phyloP scores from a whole-genome alignment of 805 yeast genomes.

The Isabelozyma heimii region DNA sequence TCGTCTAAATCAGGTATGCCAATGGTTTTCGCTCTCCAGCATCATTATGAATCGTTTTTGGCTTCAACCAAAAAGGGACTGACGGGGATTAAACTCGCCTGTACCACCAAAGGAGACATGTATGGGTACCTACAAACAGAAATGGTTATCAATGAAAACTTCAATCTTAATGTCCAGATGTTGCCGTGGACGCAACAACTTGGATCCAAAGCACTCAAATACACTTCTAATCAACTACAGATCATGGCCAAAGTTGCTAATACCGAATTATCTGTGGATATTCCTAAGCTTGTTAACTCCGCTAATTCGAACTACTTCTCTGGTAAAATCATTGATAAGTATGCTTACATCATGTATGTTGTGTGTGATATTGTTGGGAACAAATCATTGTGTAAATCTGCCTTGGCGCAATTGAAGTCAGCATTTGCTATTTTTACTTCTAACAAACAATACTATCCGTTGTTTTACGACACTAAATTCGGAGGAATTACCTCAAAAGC shows the following conservation, averaged over 20 bases:
- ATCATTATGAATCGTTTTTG: slow-evolving; percentile 48
- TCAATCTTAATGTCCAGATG: slow-evolving; percentile 44
- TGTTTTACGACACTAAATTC: slow-evolving; percentile 14
- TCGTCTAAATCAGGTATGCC: slow-evolving; percentile 37
- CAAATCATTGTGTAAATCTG: slow-evolving; percentile 3
- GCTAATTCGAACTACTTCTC: slow-evolving; percentile 9
- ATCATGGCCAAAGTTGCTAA: slow-evolving; percentile 3
- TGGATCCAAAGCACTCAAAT: background rate
- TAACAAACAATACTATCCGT: slow-evolving; percentile 6
- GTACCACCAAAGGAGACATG: slow-evolving; percentile 49
- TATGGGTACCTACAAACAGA: slow-evolving; percentile 38
- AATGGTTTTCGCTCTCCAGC: slow-evolving; percentile 63
- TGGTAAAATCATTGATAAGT: slow-evolving; percentile 17
- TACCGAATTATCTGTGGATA: slow-evolving; percentile 8
- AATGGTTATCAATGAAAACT: slow-evolving; percentile 37
- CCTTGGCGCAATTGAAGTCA: slow-evolving; percentile 6
- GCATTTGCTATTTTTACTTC: slow-evolving; percentile 7
- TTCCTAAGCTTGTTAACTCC: slow-evolving; percentile 3
- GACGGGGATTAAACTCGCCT: slow-evolving; percentile 36
- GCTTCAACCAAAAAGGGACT: slow-evolving; percentile 12
- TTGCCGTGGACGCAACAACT: slow-evolving; percentile 28
- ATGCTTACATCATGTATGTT: slow-evolving; percentile 6
- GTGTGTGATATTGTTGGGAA: slow-evolving; percentile 14
- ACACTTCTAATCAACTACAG: slow-evolving; percentile 2
- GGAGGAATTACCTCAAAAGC: slow-evolving; percentile 14